phyloP scores from a whole-genome alignment of 495 filamentous ascomycete genomes.

The Glutinoglossum americanum region DNA sequence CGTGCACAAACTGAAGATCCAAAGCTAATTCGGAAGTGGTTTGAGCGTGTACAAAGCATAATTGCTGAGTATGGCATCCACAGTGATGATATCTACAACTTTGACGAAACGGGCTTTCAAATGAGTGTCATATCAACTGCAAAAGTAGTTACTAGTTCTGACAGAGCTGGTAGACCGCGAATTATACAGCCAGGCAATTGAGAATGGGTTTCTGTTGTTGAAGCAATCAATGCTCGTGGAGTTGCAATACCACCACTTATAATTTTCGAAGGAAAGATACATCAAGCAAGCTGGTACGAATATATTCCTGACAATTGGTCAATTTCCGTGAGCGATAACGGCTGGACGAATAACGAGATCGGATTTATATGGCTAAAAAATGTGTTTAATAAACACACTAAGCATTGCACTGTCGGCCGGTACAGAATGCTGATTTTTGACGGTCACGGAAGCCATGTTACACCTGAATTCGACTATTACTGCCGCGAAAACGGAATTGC shows the following conservation, averaged over 20 bases:
- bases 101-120: slow-evolving; percentile 6
- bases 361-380: slow-evolving; percentile 1
- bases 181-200: too few species aligned
- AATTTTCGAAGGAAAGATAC: background rate
- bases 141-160: slow-evolving; percentile 3
- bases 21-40: slow-evolving; percentile 5
- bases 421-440: slow-evolving; percentile 6
- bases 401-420: background rate
- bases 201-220: slow-evolving; percentile 3
- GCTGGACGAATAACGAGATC: slow-evolving; percentile 2
- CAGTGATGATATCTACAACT: slow-evolving; percentile 6
- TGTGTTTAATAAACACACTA: background rate
- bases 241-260: slow-evolving; percentile 1
- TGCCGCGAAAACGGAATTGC: slow-evolving; percentile 7
- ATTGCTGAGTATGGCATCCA: slow-evolving; percentile 4
- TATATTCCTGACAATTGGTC: background rate
- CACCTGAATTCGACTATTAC: slow-evolving; percentile 2
- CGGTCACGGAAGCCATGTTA: slow-evolving; percentile 8
- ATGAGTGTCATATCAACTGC: slow-evolving; percentile 6
- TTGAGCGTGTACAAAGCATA: slow-evolving; percentile 1
- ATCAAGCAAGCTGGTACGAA: background rate
- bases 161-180: background rate
- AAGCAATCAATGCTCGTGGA: background rate
- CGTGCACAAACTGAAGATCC: slow-evolving; percentile 3
- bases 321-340: background rate